Evolutionary conservation across 768 basidiomycete species (phyloP).

Genomic region (Ramaria sp.): DNA sequence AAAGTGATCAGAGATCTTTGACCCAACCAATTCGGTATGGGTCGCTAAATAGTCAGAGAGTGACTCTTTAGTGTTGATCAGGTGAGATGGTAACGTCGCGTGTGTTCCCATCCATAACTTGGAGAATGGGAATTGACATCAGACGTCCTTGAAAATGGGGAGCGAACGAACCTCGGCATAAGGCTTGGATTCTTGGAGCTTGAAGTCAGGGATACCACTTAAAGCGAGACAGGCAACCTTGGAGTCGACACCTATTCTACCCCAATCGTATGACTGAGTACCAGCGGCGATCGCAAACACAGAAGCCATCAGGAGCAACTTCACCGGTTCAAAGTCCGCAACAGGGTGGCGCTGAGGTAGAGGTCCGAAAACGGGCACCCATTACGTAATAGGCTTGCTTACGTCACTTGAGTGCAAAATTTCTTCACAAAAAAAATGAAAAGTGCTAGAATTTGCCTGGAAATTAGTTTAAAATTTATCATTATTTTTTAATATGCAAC

Average conservation of each 20-base stretch:
- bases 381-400: too few relatives aligned
- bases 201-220: conserved; percentile 53
- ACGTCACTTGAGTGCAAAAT: too few relatives aligned
- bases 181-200: conserved; percentile 56
- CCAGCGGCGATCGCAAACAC: conserved; percentile 81
- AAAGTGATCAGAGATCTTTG: conserved; percentile 42
- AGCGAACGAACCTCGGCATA: conserved; percentile 80
- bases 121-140: background rate
- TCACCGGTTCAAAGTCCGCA: too few relatives aligned
- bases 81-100: conserved; percentile 53
- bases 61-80: conserved; percentile 26
- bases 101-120: conserved; percentile 99
- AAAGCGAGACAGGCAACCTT: conserved; percentile 82
- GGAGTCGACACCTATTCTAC: conserved; percentile 66
- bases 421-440: too few relatives aligned
- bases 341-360: too few relatives aligned
- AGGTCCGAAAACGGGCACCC: too few relatives aligned
- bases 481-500: too few relatives aligned
- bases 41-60: conserved; percentile 46
- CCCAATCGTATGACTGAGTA: conserved; percentile 91
- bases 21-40: conserved; percentile 61
- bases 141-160: background rate
- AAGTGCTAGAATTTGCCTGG: too few relatives aligned
- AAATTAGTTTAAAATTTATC: too few relatives aligned
- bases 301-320: conserved; percentile 19